Evolutionary conservation across 1,284 basidiomycete genomes (phyloP).

Genomic region (Apiotrichum domesticum): DNA sequence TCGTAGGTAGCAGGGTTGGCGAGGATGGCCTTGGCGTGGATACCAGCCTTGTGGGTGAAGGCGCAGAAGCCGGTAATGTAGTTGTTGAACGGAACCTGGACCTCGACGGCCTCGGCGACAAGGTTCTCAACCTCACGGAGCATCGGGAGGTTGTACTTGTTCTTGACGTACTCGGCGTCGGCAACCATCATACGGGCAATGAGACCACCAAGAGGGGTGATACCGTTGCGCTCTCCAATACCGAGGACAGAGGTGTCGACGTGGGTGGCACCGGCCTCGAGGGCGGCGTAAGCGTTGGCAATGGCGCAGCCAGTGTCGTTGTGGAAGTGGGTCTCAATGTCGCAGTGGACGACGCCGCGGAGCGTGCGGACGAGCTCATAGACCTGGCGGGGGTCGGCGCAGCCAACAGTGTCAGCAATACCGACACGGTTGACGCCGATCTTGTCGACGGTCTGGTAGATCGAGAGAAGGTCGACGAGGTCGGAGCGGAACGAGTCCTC

Average conservation of each 20-base stretch:
- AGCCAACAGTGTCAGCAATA: conserved; percentile 98
- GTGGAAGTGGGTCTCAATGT: conserved; percentile 98
- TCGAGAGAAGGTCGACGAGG: conserved; percentile 94
- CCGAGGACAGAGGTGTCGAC: conserved; percentile 92
- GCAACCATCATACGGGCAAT: conserved; percentile 87
- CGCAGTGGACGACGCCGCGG: conserved; percentile 88
- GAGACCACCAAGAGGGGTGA: conserved; percentile 94
- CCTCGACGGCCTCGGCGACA: conserved; percentile 97
- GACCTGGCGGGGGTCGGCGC: conserved; percentile 96
- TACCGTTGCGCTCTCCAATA: conserved; percentile 98
- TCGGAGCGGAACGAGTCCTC: conserved; percentile 99
- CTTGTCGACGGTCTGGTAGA: conserved; percentile 99
- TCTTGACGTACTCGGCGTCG: conserved; percentile 97
- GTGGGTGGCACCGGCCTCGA: conserved; percentile 98
- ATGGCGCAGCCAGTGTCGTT: conserved; percentile 94
- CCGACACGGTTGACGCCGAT: conserved; percentile 99
- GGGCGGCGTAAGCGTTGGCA: conserved; percentile 96
- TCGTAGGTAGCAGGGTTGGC: conserved; percentile 97
- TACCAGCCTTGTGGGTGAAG: conserved; percentile 99
- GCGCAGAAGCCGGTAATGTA: conserved; percentile 87
- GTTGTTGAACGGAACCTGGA: conserved; percentile 83
- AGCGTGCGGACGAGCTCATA: conserved; percentile 97
- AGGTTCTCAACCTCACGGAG: conserved; percentile 98
- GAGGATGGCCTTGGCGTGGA: conserved; percentile 99
- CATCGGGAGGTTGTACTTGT: conserved; percentile 97